Conservation (phyloP, 768 basidiomycete genomes). For the Lyophyllum shimeji region DNA sequence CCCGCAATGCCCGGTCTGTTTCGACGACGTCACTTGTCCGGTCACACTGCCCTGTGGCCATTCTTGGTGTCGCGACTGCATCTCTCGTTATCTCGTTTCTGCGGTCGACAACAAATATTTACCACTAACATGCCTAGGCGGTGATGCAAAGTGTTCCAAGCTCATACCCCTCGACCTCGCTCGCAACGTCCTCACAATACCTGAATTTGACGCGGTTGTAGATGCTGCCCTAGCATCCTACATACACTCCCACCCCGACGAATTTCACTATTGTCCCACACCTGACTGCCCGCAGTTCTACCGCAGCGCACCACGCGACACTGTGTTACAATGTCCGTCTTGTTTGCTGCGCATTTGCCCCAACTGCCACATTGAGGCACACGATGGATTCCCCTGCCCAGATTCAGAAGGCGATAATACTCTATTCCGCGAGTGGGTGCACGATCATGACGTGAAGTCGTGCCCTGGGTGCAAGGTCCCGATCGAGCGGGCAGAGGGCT, state of each 20-base stretch:
- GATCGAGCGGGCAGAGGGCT: conserved; percentile 75
- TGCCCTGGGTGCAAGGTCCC: conserved; percentile 72
- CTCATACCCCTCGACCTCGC: conserved; percentile 56
- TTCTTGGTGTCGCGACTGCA: conserved; percentile 63
- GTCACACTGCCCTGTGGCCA: conserved; percentile 64
- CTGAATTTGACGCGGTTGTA: conserved; percentile 55
- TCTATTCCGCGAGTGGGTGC: conserved; percentile 65
- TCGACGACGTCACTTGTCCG: conserved; percentile 52
- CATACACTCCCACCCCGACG: conserved; percentile 55
- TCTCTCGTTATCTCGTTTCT: conserved; percentile 56
- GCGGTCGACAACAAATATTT: conserved; percentile 59
- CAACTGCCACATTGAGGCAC: conserved; percentile 51
- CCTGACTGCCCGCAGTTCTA: conserved; percentile 80
- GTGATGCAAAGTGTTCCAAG: conserved; percentile 55
- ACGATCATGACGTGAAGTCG: conserved; percentile 62
- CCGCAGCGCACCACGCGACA: conserved; percentile 48
- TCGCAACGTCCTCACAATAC: conserved; percentile 45
- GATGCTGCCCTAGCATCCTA: conserved; percentile 62
- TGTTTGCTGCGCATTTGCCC: conserved; percentile 73
- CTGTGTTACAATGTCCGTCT: conserved; percentile 65
- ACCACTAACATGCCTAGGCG: conserved; percentile 72
- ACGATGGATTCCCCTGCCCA: conserved; percentile 67
- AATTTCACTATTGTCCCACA: conserved; percentile 76
- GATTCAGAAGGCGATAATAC: conserved; percentile 55
- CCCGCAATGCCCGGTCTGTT: conserved; percentile 67